phyloP scores from a whole-genome alignment of 228 moss, liverwort and hornwort species.

The Sphagnum magellanicum region DNA sequence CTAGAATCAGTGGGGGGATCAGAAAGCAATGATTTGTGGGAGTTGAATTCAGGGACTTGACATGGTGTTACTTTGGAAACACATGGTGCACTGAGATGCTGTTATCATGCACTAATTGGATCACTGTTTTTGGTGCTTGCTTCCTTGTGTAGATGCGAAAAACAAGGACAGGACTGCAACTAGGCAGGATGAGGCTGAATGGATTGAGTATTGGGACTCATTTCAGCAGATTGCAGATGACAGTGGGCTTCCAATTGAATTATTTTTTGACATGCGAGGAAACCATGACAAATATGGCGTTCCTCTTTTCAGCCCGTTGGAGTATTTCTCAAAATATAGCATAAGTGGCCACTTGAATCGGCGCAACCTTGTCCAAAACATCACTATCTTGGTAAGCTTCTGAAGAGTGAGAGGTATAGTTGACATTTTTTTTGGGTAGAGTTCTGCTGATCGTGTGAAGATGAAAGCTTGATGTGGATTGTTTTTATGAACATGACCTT shows the following conservation, averaged over 20 bases:
- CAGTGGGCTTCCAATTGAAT: conserved; percentile 49
- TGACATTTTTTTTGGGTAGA: no score
- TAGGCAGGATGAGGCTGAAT: conserved; percentile 75
- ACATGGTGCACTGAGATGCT: no score
- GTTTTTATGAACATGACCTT: no score
- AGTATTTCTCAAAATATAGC: conserved; percentile 69
- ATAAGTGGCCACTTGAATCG: conserved; percentile 69
- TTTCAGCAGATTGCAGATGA: conserved; percentile 50
- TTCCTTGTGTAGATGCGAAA: conserved; percentile 62
- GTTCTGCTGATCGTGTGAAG: no score
- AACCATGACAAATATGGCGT: conserved; percentile 98
- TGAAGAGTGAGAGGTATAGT: no score
- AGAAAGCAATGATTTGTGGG: no score
- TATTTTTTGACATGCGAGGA: conserved; percentile 72
- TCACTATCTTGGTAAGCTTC: conserved; percentile 62
- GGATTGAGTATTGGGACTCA: conserved; percentile 63
- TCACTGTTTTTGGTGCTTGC: no score
- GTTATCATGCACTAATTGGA: no score
- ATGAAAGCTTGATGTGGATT: no score
- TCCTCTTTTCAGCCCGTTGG: conserved; percentile 56
- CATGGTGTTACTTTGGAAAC: no score
- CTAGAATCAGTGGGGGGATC: no score
- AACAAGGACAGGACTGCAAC: conserved; percentile 45
- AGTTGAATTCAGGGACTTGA: no score
- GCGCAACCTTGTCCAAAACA: conserved; percentile 76